These are phyloP conservation scores for Linanthus parryae DNA, from an alignment of 148 eudicot genomes.

Conservation along the genomic window DNA sequence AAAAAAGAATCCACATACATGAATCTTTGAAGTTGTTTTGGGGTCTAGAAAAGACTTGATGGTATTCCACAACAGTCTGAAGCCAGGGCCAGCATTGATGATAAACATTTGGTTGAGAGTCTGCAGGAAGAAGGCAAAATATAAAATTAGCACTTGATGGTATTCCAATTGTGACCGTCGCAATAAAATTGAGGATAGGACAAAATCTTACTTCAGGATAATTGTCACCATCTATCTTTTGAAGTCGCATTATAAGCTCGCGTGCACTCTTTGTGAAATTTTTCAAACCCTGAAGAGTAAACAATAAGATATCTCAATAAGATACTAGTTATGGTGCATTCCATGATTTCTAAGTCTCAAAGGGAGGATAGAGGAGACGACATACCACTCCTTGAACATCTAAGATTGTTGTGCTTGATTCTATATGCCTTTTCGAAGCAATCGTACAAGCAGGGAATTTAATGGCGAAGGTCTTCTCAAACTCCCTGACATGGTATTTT, in stretches of 20 bases:
- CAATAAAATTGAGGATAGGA: background rate
- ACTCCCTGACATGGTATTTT: conserved; percentile 85
- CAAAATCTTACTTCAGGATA: conserved; percentile 74
- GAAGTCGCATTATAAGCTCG: conserved; percentile 73
- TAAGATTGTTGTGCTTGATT: conserved; percentile 88
- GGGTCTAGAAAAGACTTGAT: conserved; percentile 90
- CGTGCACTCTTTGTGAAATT: conserved; percentile 80
- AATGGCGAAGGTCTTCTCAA: conserved; percentile 64
- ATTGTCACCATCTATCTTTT: conserved; percentile 95
- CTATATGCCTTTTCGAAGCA: conserved; percentile 91
- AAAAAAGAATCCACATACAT: conserved; percentile 13
- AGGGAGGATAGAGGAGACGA: conserved; percentile 5
- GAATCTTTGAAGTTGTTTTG: conserved; percentile 86
- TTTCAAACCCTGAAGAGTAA: conserved; percentile 62
- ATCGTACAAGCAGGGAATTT: conserved; percentile 93
- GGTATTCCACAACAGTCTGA: conserved; percentile 86
- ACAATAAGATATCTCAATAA: conserved; percentile 4
- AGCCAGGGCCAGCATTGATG: conserved; percentile 98
- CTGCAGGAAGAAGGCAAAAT: conserved; percentile 34
- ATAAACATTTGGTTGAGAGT: conserved; percentile 91
- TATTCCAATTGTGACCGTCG: background rate
- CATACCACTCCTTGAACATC: conserved; percentile 98
- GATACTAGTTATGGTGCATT: background rate
- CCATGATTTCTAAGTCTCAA: background rate
- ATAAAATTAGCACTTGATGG: background rate